Evolutionary conservation across 176 grass and related monocot genomes (phyloP).

Genomic region (Ananas comosus): DNA sequence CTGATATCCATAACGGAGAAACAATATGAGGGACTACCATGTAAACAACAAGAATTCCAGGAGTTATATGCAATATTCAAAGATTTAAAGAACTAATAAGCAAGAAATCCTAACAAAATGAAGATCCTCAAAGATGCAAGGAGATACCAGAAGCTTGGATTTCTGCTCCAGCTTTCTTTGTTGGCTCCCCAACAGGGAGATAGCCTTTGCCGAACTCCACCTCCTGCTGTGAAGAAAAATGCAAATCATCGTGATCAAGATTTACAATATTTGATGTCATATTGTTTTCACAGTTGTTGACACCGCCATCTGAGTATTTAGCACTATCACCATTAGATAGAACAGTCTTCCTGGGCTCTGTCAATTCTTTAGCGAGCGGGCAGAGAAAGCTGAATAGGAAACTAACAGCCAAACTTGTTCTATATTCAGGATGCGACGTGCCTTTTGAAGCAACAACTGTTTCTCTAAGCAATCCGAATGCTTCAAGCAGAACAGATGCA

Average conservation of each 20-base stretch:
- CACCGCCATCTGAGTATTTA: no score
- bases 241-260: slow-evolving; percentile 15
- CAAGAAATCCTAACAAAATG: not conserved
- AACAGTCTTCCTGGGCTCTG: slow-evolving; percentile 11
- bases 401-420: slow-evolving; percentile 51
- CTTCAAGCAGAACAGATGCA: slow-evolving; percentile 44
- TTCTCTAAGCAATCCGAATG: slow-evolving; percentile 40
- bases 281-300: not conserved
- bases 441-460: slow-evolving; percentile 42
- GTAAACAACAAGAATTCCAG: not conserved
- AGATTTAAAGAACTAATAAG: slow-evolving; percentile 7
- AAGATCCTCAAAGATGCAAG: slow-evolving; percentile 5
- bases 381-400: slow-evolving; percentile 73
- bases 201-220: slow-evolving; percentile 47
- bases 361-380: slow-evolving; percentile 32
- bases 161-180: slow-evolving; percentile 58
- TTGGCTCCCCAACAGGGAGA: slow-evolving; percentile 61
- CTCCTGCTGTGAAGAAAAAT: slow-evolving; percentile 51
- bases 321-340: slow-evolving; percentile 16
- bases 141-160: slow-evolving; percentile 86
- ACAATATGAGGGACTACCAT: no score
- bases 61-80: not conserved
- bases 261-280: not conserved
- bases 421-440: slow-evolving; percentile 57
- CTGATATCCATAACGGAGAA: no score